Evolutionary conservation across 2,329 filamentous ascomycete species (phyloP), one percentile per base, ranked within the genome.

Genomic region (Stagonosporopsis rhizophila): DNA sequence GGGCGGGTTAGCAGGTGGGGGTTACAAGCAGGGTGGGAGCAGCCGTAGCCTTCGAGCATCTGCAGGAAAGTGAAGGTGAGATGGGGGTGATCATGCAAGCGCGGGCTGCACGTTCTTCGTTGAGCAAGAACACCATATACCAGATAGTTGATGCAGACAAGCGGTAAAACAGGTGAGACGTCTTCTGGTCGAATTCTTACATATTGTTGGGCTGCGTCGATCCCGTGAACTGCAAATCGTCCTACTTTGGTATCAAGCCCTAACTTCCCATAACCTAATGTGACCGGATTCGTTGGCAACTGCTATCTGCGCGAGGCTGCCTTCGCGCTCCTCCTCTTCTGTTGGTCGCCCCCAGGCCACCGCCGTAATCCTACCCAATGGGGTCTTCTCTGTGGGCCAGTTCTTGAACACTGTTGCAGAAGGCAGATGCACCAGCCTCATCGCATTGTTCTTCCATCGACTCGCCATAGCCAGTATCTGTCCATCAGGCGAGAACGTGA

Each of bases 341-440:
- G 69, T 67, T 3, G 78, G 80, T 17, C 69, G 72, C 2, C 75
- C 79, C 67, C 79, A 81, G 17, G 81, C 79, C 61, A 85, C 71
- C 11, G 79, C 72, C 2, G 91, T 90, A 63, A 98, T 87, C 56
- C 92, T 84, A 0, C 95, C 95, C 59, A 99, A 78, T 0, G 93
- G 92, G 53, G 95, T 99, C 74, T 90, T 88, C 61, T 87, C 86
- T 50, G 94, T 99, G 22, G 95, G 95, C 95, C 95, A 99, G 77
- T 99, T 99, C 69, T 89, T 87, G 82, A 95, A 99, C 19, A 98
- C 91, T 1, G 92, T 96, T 75, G 92, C 96, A 65, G 86, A 93
- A 0, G 94, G 93, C 65, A 99, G 79, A 76, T 99, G 95, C 28
- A 94, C 92, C 63, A 99, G 79, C 69, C 90, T 84, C 74, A 99